Percentiles rank a stretch among this genome's conserved stretches.
These are phyloP conservation scores for Rhinocladiella similis DNA, from an alignment of 2,329 filamentous ascomycete genomes.

Conservation along the genomic window DNA sequence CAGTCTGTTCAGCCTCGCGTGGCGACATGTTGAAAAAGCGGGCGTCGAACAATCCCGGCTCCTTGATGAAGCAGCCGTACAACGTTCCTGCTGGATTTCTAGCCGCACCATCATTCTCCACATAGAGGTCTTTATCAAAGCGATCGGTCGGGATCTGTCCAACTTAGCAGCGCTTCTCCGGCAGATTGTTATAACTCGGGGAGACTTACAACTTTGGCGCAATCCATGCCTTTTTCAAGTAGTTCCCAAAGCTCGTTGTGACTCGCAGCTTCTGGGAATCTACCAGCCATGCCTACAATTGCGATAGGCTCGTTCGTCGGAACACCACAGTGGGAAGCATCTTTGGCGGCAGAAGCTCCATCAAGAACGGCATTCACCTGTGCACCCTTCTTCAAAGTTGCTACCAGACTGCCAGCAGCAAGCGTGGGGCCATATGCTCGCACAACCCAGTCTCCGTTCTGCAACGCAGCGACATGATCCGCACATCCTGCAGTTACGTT, in stretches of 20 bases:
- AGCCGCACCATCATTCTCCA: constrained; percentile 33
- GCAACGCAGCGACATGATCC: not conserved
- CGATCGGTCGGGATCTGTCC: constrained; percentile 33
- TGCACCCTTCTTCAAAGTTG: not conserved
- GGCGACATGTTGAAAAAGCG: constrained; percentile 42
- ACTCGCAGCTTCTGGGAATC: constrained; percentile 59
- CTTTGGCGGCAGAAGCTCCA: not conserved
- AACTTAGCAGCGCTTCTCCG: constrained; percentile 27
- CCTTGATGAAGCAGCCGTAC: constrained; percentile 40
- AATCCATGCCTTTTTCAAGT: constrained; percentile 30
- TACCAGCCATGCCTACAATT: constrained; percentile 75
- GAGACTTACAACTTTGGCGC: not conserved
- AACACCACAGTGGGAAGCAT: not conserved
- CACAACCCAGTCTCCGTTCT: not conserved
- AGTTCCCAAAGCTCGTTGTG: constrained; percentile 36
- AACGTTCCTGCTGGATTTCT: constrained; percentile 33
- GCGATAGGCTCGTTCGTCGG: constrained; percentile 34
- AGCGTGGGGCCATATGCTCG: constrained; percentile 4
- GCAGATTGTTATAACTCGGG: not conserved
- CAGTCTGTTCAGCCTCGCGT: constrained; percentile 33
- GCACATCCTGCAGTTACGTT: not conserved
- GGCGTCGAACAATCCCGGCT: constrained; percentile 40
- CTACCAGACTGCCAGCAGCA: constrained; percentile 1
- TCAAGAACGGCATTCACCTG: not conserved
- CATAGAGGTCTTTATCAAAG: constrained; percentile 36